phyloP scores from a whole-genome alignment of 495 filamentous ascomycete genomes.

The Thozetella sp. region DNA sequence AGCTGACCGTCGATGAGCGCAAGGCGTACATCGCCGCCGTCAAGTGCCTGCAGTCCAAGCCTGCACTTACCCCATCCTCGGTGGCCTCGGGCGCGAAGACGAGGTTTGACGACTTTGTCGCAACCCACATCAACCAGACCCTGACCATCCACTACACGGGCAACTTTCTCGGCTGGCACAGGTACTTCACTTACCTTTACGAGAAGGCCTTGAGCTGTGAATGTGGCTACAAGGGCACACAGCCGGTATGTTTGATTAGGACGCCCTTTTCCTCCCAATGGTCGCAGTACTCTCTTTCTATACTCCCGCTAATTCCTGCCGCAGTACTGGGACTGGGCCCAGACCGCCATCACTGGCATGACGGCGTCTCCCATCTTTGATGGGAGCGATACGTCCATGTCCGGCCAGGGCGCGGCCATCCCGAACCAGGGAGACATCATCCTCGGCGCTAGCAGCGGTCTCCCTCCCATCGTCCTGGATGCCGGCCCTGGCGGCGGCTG shows the following conservation, averaged over 20 bases:
- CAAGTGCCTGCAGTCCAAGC: conserved; percentile 56
- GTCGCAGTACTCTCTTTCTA: too few relatives aligned
- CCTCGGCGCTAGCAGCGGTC: conserved; percentile 21
- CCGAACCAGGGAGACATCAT: conserved; percentile 20
- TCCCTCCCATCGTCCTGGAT: conserved; percentile 32
- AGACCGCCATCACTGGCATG: conserved; percentile 28
- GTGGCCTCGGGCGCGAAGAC: conserved; percentile 24
- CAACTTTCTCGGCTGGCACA: conserved; percentile 68
- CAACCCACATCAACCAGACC: conserved; percentile 65
- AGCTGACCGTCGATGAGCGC: conserved; percentile 40
- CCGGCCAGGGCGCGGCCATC: conserved; percentile 54
- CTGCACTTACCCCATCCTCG: conserved; percentile 40
- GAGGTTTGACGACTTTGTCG: conserved; percentile 70
- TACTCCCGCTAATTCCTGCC: conserved; percentile 11
- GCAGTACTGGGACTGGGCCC: conserved; percentile 63
- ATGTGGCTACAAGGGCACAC: conserved; percentile 63
- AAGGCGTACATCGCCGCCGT: conserved; percentile 62
- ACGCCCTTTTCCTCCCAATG: too few relatives aligned
- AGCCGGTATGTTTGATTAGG: conserved; percentile 28
- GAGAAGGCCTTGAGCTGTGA: conserved; percentile 66
- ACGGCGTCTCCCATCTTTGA: conserved; percentile 56
- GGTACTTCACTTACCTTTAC: conserved; percentile 61
- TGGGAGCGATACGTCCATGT: conserved; percentile 53
- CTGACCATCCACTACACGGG: conserved; percentile 61
- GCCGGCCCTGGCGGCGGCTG: conserved; percentile 63